Conservation (phyloP, 192 early-diverging fungal genomes). For the Coemansia sp. region DNA sequence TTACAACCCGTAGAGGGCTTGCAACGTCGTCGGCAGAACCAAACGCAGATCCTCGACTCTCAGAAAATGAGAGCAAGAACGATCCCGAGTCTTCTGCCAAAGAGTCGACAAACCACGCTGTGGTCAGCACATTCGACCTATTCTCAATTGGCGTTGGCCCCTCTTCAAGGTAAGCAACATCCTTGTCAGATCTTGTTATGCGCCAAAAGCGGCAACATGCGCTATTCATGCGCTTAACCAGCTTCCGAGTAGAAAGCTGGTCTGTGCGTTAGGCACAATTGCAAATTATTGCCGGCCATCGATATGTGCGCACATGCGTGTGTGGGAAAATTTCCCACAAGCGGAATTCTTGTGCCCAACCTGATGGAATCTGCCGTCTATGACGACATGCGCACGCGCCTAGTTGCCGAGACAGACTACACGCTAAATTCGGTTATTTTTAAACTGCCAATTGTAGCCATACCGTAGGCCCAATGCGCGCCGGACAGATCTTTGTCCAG, state of each 20-base stretch:
- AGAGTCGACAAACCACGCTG: constrained; percentile 68
- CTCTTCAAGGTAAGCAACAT: constrained; percentile 61
- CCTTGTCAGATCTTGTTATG: not conserved
- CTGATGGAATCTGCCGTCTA: not conserved
- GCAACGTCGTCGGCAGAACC: constrained; percentile 31
- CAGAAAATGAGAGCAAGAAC: constrained; percentile 14
- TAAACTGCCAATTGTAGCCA: constrained; percentile 53
- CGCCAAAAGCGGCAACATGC: not conserved
- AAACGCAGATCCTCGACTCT: constrained; percentile 34
- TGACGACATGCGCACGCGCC: not conserved
- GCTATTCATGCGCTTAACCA: not conserved
- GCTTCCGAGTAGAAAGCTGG: not conserved
- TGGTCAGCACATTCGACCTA: constrained; percentile 91
- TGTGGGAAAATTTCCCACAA: constrained; percentile 2
- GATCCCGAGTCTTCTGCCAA: constrained; percentile 25
- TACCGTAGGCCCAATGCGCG: constrained; percentile 97
- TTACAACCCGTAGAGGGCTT: constrained; percentile 1
- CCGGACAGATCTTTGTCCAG: constrained; percentile 89
- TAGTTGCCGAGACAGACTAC: not conserved
- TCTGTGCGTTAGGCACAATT: not conserved
- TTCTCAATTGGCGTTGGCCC: constrained; percentile 96
- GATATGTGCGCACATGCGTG: not conserved
- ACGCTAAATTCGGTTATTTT: not conserved
- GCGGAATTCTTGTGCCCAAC: not conserved
- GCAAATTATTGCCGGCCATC: not conserved